A percentile compares a stretch with the other conserved stretches of the same genome.
Evolutionary conservation across 2,329 filamentous ascomycete species (phyloP).

Genomic region (Colletotrichum higginsianum): DNA sequence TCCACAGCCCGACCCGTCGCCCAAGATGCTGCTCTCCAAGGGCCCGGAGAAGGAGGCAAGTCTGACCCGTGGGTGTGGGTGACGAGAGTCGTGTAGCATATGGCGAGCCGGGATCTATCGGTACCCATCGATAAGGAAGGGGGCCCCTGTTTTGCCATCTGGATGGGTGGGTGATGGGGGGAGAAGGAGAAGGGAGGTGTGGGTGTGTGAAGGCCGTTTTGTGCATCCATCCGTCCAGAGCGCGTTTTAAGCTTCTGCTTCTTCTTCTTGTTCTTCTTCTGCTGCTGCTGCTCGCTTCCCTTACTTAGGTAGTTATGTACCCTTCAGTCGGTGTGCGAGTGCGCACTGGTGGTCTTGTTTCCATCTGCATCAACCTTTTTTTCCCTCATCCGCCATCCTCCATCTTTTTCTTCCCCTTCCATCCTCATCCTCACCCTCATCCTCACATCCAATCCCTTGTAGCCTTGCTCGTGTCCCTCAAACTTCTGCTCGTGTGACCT

Average conservation of each 20-base stretch:
- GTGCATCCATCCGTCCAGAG: slow-evolving; percentile 34
- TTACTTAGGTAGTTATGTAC: neutral
- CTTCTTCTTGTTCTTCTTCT: neutral
- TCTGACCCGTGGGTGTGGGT: slow-evolving; percentile 11
- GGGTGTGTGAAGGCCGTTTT: slow-evolving; percentile 33
- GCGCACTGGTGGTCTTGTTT: slow-evolving; percentile 19
- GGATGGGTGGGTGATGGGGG: slow-evolving; percentile 6
- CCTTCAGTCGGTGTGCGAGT: slow-evolving; percentile 20
- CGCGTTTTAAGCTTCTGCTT: slow-evolving; percentile 39
- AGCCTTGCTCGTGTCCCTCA: slow-evolving; percentile 7
- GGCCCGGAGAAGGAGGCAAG: neutral
- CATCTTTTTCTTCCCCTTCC: neutral
- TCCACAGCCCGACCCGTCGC: neutral
- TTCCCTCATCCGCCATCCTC: neutral
- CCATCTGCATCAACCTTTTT: slow-evolving; percentile 7
- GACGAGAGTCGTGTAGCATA: slow-evolving; percentile 20
- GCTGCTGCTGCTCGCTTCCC: slow-evolving; percentile 7
- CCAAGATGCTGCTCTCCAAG: slow-evolving; percentile 1
- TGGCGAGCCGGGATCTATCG: slow-evolving; percentile 30
- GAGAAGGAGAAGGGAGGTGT: neutral
- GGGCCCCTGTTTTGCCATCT: slow-evolving; percentile 34
- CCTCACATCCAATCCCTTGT: neutral
- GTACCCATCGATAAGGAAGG: slow-evolving; percentile 29
- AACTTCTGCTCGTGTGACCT: slow-evolving; percentile 37
- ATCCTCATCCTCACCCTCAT: neutral